Evolutionary conservation across 768 basidiomycete species (phyloP).

Genomic region (Vishniacozyma victoriae): DNA sequence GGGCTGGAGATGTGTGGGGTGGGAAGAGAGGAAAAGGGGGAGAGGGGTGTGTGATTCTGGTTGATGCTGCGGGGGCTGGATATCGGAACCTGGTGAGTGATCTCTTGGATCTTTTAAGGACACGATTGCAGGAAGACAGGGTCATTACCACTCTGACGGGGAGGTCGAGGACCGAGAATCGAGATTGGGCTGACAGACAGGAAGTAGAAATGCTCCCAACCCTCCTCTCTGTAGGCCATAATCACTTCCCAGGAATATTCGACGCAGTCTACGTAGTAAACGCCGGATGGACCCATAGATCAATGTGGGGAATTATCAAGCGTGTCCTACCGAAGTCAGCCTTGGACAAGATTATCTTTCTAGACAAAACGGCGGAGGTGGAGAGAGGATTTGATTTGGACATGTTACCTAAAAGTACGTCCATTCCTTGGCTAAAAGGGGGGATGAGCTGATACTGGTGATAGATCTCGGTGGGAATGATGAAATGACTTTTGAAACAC

Average conservation of each 20-base stretch:
- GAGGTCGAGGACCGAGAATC: not conserved
- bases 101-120: not conserved
- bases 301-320: conserved; percentile 43
- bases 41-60: conserved; percentile 34
- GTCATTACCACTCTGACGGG: too few species aligned
- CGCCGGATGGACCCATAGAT: conserved; percentile 41
- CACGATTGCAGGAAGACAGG: too few species aligned
- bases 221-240: conserved; percentile 35
- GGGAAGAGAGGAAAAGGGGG: conserved; percentile 4
- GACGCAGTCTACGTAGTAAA: conserved; percentile 41
- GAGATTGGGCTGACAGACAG: conserved; percentile 15
- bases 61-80: conserved; percentile 42
- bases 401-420: conserved; percentile 32
- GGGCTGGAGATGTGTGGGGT: conserved; percentile 17
- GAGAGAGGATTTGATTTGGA: conserved; percentile 34
- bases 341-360: conserved; percentile 39
- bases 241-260: conserved; percentile 43
- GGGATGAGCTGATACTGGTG: conserved; percentile 9
- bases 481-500: conserved; percentile 11
- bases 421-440: too few species aligned
- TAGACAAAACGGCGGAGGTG: conserved; percentile 22
- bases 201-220: conserved; percentile 45
- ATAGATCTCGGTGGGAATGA: conserved; percentile 27
- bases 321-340: conserved; percentile 40
- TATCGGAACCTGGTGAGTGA: conserved; percentile 42